Base-by-base conservation (phyloP, 2,329 filamentous ascomycete genomes). In the Nemania sp. region DNA sequence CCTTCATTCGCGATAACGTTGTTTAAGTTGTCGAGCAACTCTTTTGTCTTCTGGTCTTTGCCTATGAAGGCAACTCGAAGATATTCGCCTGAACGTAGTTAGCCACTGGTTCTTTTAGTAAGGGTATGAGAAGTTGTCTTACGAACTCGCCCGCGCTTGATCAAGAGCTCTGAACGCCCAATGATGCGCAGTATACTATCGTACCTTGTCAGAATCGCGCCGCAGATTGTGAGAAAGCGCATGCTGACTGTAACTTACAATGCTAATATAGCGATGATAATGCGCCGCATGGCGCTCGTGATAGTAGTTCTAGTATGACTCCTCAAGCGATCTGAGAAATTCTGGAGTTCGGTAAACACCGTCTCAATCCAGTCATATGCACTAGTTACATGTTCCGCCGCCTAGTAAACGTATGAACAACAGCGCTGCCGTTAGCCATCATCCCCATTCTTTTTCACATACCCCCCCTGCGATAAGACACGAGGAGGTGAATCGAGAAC, bases 311-410 rank as follows among this genome's bases (percentile, higher is more conserved):
- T 49, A 14, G 22, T 33, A n/a, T 49, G 46, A 14, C 46, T 49
- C 33, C 36, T 24, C 3, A 49, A n/a, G 3, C 46, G 46, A 41
- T 49, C 46, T n/a, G 46, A 49, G 46, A 49, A 41, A 19, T 41
- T 33, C 36, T 49, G 46, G 33, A 49, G 46, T 12, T 49, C 46
- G 9, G 36, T 23, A 12, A 49, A 49, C 20, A 49, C 46, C 4
- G 46, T 40, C 26, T 49, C 46, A 30, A 49, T 41, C 46, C 46
- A 49, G n/a, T 49, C 46, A 41, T 49, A 49, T 12, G 46, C 46
- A 26, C 46, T 49, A 12, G 46, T 49, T 11, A 49, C 46, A 33
- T 31, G 46, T 24, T 39, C 36, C 2, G 46, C 46, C 7, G 46
- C 46, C 46, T 49, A 49, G 7, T 8, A 23, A 17, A 8, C 37